Percentiles rank a stretch among this genome's conserved stretches.
Evolutionary conservation across 257 asterid genomes (phyloP).

Genomic region (Solanum tarapatanum): DNA sequence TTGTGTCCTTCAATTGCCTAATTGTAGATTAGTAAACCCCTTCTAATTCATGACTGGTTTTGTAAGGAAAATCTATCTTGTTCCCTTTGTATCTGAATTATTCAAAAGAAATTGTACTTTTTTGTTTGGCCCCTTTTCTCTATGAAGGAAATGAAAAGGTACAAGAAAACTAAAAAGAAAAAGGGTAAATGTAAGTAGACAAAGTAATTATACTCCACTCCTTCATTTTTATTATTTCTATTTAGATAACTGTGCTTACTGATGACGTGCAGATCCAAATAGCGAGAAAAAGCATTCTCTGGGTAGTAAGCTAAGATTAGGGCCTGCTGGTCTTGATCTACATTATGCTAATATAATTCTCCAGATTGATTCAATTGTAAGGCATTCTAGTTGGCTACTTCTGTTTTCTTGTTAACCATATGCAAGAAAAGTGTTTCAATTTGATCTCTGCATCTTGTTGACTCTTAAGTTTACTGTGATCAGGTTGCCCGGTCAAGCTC

Average conservation of each 20-base stretch:
- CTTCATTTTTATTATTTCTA: background rate
- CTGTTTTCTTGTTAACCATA: background rate
- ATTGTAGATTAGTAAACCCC: background rate
- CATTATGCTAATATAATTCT: background rate
- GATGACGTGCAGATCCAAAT: background rate
- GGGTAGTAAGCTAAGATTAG: background rate
- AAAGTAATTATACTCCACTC: background rate
- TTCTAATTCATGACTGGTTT: background rate
- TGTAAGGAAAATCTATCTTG: background rate
- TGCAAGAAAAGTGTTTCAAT: background rate
- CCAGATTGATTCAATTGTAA: background rate
- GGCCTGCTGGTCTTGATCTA: background rate
- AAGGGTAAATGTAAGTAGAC: background rate
- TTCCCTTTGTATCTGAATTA: background rate
- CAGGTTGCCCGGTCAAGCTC: background rate
- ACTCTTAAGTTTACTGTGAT: background rate
- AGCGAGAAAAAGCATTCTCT: background rate
- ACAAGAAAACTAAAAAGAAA: background rate
- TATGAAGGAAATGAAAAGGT: background rate
- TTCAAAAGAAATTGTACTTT: background rate
- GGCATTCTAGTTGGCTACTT: background rate
- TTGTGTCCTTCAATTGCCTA: background rate
- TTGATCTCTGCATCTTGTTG: background rate
- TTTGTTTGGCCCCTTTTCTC: background rate
- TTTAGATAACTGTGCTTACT: background rate